These are phyloP conservation scores for Gossypium arboreum DNA, from an alignment of 345 rosid genomes.

Conservation along the genomic window DNA sequence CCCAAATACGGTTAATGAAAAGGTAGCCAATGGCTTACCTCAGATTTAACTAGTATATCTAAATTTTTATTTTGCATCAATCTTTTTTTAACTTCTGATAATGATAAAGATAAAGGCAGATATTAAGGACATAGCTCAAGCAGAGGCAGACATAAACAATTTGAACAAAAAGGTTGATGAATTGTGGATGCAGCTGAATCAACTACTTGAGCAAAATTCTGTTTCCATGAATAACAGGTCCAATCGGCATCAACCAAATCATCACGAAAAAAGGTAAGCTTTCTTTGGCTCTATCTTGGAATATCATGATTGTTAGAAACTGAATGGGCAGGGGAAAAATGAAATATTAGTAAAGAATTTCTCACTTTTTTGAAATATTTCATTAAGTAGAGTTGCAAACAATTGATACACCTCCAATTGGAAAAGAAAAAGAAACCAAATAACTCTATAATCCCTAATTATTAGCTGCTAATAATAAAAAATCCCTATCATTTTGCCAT, in stretches of 20 bases:
- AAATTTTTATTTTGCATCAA: conserved; percentile 15
- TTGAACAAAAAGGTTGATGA: conserved; percentile 64
- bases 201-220: conserved; percentile 35
- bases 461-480: no score
- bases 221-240: conserved; percentile 32
- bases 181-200: conserved; percentile 47
- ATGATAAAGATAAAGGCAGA: conserved; percentile 53
- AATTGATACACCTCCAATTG: no score
- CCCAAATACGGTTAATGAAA: conserved; percentile 45
- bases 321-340: no score
- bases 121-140: conserved; percentile 56
- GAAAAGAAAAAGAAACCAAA: no score
- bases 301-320: not conserved
- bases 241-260: not conserved
- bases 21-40: conserved; percentile 38
- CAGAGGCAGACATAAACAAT: conserved; percentile 58
- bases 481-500: no score
- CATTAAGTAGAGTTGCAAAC: no score
- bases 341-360: no score
- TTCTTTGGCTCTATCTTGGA: not conserved
- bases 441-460: no score
- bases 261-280: not conserved
- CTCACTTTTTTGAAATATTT: no score
- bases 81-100: conserved; percentile 20
- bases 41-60: conserved; percentile 7